Evolutionary conservation across 139 green algal genomes (phyloP).

Genomic region (Auxenochlorella pyrenoidosa): DNA sequence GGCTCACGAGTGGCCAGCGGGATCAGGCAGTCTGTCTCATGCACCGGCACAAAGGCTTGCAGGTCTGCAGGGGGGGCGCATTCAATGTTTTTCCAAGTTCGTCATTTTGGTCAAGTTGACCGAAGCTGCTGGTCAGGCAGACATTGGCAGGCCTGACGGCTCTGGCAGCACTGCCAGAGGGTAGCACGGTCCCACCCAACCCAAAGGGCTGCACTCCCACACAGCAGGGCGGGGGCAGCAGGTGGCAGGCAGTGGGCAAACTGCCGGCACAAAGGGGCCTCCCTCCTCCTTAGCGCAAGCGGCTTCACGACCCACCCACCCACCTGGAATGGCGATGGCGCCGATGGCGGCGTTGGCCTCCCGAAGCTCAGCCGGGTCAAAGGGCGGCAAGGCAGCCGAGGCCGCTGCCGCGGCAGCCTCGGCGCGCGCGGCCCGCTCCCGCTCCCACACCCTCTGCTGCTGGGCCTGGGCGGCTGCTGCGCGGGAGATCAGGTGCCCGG

Average conservation of each 20-base stretch:
- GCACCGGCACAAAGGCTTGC: background rate
- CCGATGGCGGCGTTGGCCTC: background rate
- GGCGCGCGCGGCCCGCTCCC: no score
- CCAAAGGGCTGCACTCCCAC: no score
- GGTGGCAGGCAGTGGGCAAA: background rate
- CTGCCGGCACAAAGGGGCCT: no score
- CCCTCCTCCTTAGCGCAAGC: no score
- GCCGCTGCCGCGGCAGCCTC: background rate
- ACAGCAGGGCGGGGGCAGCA: background rate
- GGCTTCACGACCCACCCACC: no score
- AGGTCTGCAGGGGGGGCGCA: background rate
- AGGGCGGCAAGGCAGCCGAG: background rate
- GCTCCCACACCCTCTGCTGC: no score
- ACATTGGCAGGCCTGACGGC: no score
- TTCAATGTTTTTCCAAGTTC: no score
- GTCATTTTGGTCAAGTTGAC: no score
- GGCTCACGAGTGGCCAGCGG: background rate
- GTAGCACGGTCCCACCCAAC: no score
- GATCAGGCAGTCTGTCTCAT: conserved; percentile 2
- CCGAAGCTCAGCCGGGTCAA: background rate
- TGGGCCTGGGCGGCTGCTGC: background rate
- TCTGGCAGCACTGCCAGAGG: no score
- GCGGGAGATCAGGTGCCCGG: background rate
- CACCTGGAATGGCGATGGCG: background rate
- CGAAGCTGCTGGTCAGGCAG: no score